A percentile compares a stretch with the other conserved stretches of the same genome.
phyloP scores from a whole-genome alignment of 2,329 filamentous ascomycete genomes.

The Monosporascus cannonballus region DNA sequence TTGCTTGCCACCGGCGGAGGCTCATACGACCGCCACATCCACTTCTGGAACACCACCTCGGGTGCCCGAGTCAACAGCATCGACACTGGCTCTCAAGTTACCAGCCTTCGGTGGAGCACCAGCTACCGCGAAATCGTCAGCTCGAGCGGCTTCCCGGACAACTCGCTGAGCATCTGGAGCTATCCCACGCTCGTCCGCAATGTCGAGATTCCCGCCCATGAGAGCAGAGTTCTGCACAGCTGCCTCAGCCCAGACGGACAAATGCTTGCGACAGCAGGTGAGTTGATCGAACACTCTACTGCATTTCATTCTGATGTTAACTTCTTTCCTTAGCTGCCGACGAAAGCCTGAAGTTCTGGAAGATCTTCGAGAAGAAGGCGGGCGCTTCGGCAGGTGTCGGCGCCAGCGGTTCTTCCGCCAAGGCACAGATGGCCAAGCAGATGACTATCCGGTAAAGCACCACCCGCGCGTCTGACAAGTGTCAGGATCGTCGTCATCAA shows the following conservation, averaged over 20 bases:
- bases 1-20: conserved; percentile 93
- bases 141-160: conserved; percentile 97
- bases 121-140: conserved; percentile 97
- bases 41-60: conserved; percentile 99
- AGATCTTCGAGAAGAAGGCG: conserved; percentile 98
- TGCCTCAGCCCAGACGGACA: conserved; percentile 95
- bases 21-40: conserved; percentile 94
- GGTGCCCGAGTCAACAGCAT: conserved; percentile 98
- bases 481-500: conserved; percentile 16
- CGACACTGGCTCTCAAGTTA: conserved; percentile 96
- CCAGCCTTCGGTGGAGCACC: conserved; percentile 91
- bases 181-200: conserved; percentile 97
- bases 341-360: conserved; percentile 99
- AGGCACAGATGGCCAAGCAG: conserved; percentile 85
- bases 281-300: conserved; percentile 23
- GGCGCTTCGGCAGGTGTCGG: conserved; percentile 61
- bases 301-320: conserved; percentile 20
- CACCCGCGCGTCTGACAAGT: conserved; percentile 10
- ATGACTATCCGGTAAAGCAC: conserved; percentile 77
- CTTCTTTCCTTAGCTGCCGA: conserved; percentile 60
- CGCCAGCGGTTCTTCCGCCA: conserved; percentile 62
- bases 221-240: conserved; percentile 94
- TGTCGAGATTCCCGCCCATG: conserved; percentile 94
- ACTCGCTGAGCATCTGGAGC: conserved; percentile 98
- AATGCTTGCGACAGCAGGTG: conserved; percentile 89